Evolutionary conservation across 164 flowering plant species (phyloP).

Genomic region (Umbellularia californica): DNA sequence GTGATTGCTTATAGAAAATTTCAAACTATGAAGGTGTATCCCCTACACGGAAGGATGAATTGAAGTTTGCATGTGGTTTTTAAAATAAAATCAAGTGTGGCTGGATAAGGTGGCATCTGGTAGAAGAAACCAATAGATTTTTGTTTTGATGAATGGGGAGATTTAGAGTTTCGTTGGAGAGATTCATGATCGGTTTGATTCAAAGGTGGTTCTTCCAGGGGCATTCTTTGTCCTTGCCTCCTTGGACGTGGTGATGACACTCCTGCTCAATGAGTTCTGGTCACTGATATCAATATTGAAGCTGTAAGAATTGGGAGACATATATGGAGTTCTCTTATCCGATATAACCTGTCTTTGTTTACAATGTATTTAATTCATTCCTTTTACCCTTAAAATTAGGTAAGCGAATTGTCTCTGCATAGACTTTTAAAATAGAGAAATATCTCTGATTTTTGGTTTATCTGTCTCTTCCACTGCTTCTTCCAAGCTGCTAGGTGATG

Average conservation of each 20-base stretch:
- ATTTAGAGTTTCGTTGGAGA: background rate
- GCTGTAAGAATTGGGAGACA: constrained; percentile 5
- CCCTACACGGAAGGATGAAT: background rate
- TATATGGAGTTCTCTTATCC: background rate
- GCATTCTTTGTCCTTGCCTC: background rate
- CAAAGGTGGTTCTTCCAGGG: constrained; percentile 1
- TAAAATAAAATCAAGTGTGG: constrained; percentile 1
- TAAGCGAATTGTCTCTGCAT: background rate
- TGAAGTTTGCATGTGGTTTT: background rate
- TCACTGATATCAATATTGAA: background rate
- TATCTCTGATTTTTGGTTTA: background rate
- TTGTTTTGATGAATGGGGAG: constrained; percentile 1
- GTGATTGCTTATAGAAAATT: background rate
- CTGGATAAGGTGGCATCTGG: background rate
- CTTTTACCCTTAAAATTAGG: background rate
- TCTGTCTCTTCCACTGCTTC: background rate
- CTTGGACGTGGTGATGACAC: background rate
- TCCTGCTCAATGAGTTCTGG: background rate
- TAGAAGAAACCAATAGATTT: background rate
- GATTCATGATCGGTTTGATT: constrained; percentile 3
- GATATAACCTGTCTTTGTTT: background rate
- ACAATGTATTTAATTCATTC: background rate
- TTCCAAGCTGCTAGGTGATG: background rate
- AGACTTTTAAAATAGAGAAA: background rate
- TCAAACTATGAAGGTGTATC: background rate